phyloP scores from a whole-genome alignment of 2,329 filamentous ascomycete genomes.

The Aspergillus ochraceoroseus region DNA sequence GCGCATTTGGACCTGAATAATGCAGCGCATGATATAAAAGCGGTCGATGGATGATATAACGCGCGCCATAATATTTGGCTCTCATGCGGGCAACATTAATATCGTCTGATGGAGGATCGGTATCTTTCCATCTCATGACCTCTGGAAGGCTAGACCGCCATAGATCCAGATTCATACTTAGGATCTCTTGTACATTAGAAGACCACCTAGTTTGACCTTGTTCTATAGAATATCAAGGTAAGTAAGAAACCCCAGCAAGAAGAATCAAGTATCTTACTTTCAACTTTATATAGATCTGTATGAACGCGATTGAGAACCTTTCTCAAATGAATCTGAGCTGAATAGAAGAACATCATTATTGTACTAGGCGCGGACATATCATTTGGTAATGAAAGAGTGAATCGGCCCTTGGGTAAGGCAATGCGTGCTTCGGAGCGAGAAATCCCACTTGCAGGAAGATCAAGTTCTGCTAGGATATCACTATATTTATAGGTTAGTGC shows the following conservation, averaged over 20 bases:
- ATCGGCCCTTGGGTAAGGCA: constrained; percentile 37
- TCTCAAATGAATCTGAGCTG: constrained; percentile 57
- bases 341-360: constrained; percentile 54
- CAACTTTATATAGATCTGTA: constrained; percentile 50
- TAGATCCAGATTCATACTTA: constrained; percentile 48
- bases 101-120: constrained; percentile 65
- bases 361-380: constrained; percentile 33
- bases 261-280: constrained; percentile 25
- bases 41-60: constrained; percentile 82
- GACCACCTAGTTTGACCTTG: constrained; percentile 36
- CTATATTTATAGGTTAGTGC: constrained; percentile 43
- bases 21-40: constrained; percentile 62
- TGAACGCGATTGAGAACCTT: constrained; percentile 55
- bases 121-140: constrained; percentile 58
- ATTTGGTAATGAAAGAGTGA: constrained; percentile 31
- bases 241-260: background rate
- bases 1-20: constrained; percentile 43
- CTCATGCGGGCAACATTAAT: constrained; percentile 79
- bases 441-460: constrained; percentile 58
- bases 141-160: constrained; percentile 52
- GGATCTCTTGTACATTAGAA: constrained; percentile 38
- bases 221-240: constrained; percentile 14
- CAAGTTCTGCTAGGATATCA: constrained; percentile 85
- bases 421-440: constrained; percentile 51
- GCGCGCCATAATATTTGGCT: constrained; percentile 90